Evolutionary conservation across 805 yeast species (phyloP), one percentile per base, ranked within the genome.

Genomic region (Jamesozyma hellenica): DNA sequence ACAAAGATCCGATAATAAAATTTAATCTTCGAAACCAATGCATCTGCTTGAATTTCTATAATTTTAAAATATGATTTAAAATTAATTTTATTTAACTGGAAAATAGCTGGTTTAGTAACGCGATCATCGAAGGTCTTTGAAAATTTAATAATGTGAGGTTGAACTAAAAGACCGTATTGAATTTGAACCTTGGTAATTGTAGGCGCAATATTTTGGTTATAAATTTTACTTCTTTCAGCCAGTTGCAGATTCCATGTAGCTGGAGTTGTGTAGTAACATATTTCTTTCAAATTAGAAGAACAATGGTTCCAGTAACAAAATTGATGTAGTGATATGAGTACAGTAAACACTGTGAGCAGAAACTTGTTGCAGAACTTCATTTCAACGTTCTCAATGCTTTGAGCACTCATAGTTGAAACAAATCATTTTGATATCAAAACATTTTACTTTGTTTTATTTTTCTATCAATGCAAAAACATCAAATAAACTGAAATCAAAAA

Each of bases 251-350:
- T 39, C 53, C 55, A 49, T 5, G 38, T 38, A 10, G 39, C 26
- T 12, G 54, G 53, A 8, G 49, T 35, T 13, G 55, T 46, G 35
- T 49, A 50, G 18, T 46, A 46, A 23, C 58, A 53, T 15, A 46
- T 35, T 35, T 45, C 45, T 3, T 23, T 26, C 29, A 47, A 40
- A 9, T 48, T 43, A 13, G 32, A 37, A 11, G 53, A 44, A 32
- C 55, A 49, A n/a, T 43, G 41, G 23, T 43, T 44, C 19, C 40
- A 35, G 23, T 46, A 35, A 37, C 58, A 52, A 19, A 42, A 51
- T 21, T 45, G 51, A 21, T 50, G 55, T 14, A 51, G 36, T 8
- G 48, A 43, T 19, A 42, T 37, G 12, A 47, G 39, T 15, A 46
- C 17, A 7, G 48, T 36, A 10, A 43, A 27, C 38, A 51, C 19